These are phyloP conservation scores for Exophiala xenobiotica DNA, from an alignment of 2,329 filamentous ascomycete species.

Conservation along the genomic window DNA sequence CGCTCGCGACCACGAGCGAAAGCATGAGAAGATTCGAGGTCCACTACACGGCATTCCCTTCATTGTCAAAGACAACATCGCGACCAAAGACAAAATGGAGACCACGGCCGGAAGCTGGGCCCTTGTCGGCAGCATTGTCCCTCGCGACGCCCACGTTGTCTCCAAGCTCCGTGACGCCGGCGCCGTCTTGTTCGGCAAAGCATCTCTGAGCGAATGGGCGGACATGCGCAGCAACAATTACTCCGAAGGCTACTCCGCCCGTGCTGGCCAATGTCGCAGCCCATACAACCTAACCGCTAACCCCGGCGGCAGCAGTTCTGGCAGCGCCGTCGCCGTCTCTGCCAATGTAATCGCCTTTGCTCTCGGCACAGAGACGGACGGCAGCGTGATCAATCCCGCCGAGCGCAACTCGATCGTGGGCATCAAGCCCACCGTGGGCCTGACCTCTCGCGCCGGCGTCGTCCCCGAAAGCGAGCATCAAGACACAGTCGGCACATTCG, in stretches of 20 bases:
- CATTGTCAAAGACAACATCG: conserved; percentile 72
- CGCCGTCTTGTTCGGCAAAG: conserved; percentile 69
- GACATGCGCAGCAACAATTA: conserved; percentile 67
- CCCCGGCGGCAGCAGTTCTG: conserved; percentile 68
- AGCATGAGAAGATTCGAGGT: conserved; percentile 49
- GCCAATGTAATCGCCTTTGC: conserved; percentile 64
- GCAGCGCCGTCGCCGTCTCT: conserved; percentile 63
- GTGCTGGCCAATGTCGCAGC: conserved; percentile 63
- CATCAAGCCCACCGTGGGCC: conserved; percentile 72
- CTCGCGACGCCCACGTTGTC: conserved; percentile 67
- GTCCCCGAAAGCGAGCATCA: conserved; percentile 67
- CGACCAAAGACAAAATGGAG: conserved; percentile 67
- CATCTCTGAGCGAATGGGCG: conserved; percentile 71
- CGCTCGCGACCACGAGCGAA: conserved; percentile 60
- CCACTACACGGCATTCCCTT: conserved; percentile 74
- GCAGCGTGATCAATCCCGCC: conserved; percentile 69
- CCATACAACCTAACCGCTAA: conserved; percentile 68
- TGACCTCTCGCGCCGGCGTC: conserved; percentile 64
- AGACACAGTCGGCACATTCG: conserved; percentile 68
- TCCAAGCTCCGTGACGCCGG: conserved; percentile 61
- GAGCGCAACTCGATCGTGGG: conserved; percentile 68
- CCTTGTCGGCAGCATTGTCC: conserved; percentile 64
- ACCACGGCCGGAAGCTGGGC: conserved; percentile 71
- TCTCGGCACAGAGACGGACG: conserved; percentile 71
- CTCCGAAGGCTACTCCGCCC: conserved; percentile 65